These are phyloP conservation scores for Aspergillus brasiliensis DNA, from an alignment of 2,329 filamentous ascomycete species.

Conservation along the genomic window DNA sequence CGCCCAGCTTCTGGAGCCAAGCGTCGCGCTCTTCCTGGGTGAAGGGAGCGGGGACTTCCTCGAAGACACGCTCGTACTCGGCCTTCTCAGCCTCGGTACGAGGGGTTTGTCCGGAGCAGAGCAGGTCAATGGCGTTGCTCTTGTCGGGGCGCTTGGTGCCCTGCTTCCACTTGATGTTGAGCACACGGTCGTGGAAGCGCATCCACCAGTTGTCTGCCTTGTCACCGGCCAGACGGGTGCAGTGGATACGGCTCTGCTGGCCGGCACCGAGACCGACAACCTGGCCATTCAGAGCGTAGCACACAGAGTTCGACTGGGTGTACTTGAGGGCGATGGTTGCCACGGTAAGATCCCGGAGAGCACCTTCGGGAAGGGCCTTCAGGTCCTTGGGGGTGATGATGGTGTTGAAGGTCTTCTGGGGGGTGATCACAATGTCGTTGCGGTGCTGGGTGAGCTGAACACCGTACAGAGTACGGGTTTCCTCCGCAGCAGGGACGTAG, in stretches of 20 bases:
- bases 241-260: slow-evolving; percentile 97
- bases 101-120: slow-evolving; percentile 88
- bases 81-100: slow-evolving; percentile 80
- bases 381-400: slow-evolving; percentile 85
- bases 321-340: slow-evolving; percentile 98
- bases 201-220: slow-evolving; percentile 99
- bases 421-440: slow-evolving; percentile 86
- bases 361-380: slow-evolving; percentile 71
- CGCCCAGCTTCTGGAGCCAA: slow-evolving; percentile 76
- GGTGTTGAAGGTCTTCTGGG: slow-evolving; percentile 76
- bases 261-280: slow-evolving; percentile 92
- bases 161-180: slow-evolving; percentile 94
- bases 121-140: slow-evolving; percentile 95
- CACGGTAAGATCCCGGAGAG: slow-evolving; percentile 85
- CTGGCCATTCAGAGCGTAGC: slow-evolving; percentile 93
- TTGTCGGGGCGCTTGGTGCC: slow-evolving; percentile 95
- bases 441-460: slow-evolving; percentile 86
- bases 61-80: slow-evolving; percentile 86
- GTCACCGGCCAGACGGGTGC: slow-evolving; percentile 93
- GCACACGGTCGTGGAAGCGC: slow-evolving; percentile 88
- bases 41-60: slow-evolving; percentile 82
- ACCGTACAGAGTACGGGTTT: slow-evolving; percentile 87
- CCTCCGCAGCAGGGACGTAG: slow-evolving; percentile 72
- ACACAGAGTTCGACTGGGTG: slow-evolving; percentile 98
- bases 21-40: slow-evolving; percentile 78